Evolutionary conservation across 2,329 filamentous ascomycete genomes (phyloP).

Genomic region (Colletotrichum sp.): DNA sequence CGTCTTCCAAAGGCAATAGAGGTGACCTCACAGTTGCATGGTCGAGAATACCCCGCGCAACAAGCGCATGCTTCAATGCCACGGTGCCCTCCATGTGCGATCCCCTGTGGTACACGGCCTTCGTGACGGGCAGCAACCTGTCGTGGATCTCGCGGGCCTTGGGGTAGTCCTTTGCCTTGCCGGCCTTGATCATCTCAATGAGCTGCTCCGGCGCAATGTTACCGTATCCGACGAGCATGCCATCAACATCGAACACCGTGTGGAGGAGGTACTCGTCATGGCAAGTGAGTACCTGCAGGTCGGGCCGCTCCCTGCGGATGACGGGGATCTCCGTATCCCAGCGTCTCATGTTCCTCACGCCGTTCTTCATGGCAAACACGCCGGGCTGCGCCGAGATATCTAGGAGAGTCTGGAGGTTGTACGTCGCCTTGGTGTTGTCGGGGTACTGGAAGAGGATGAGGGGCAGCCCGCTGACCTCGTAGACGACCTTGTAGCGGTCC

Average conservation of each 20-base stretch:
- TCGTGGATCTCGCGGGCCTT: constrained; percentile 55
- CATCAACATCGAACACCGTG: constrained; percentile 57
- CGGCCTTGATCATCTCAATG: constrained; percentile 54
- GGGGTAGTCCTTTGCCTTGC: constrained; percentile 53
- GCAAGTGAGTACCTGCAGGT: constrained; percentile 55
- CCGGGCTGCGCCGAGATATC: constrained; percentile 57
- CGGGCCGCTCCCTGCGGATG: constrained; percentile 51
- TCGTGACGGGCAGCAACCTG: constrained; percentile 53
- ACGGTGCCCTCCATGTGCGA: constrained; percentile 62
- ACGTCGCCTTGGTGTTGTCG: constrained; percentile 58
- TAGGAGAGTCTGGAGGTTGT: constrained; percentile 55
- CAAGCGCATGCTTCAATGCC: constrained; percentile 55
- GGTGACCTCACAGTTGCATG: constrained; percentile 57
- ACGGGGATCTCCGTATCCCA: constrained; percentile 62
- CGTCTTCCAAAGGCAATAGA: constrained; percentile 46
- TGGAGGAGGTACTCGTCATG: constrained; percentile 59
- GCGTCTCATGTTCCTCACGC: constrained; percentile 60
- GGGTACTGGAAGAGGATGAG: constrained; percentile 60
- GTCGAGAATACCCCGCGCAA: constrained; percentile 52
- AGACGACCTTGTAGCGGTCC: constrained; percentile 55
- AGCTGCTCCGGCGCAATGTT: constrained; percentile 57
- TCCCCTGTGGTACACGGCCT: constrained; percentile 59
- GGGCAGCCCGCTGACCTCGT: constrained; percentile 52
- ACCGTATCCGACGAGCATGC: constrained; percentile 59
- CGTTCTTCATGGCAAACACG: constrained; percentile 62